Evolutionary conservation across 1,284 basidiomycete species (phyloP), one percentile per base, ranked within the genome.

Genomic region (Trichosporon coremiiforme): DNA sequence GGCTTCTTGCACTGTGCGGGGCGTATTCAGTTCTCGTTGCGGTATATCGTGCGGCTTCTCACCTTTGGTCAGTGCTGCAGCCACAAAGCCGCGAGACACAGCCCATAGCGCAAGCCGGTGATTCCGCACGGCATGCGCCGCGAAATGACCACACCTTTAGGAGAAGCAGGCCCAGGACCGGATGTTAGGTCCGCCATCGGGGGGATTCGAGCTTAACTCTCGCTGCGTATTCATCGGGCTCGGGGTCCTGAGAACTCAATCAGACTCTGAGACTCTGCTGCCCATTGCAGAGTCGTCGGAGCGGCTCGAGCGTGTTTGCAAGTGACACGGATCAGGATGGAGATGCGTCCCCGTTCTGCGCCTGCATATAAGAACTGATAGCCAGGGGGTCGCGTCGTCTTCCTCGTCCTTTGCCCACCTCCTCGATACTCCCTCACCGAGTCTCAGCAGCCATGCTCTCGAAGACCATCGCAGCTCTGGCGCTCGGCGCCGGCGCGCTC

Each of bases 271-370:
- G 22, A 53, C 50, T 53, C 17, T 53, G 50, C 38, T 13, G 38
- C 13, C 38, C 38, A 41, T 4, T 17, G 38, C 38, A 8, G 41
- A 15, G 4, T 5, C 17, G 20, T 25, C 50, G 50, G 50, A 12
- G 20, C 50, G 50, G 50, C n/a, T 53, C 50, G 50, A 53, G 50
- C 22, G 50, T 53, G 50, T 53, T 25, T 53, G 50, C n/a, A 17
- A 53, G 17, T 53, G 50, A 53, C 20, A 53, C 50, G 12, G 50
- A 25, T 25, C 22, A 20, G 50, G 50, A 45, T 53, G 50, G 50
- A 53, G 20, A 53, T 53, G 20, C 50, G 20, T 53, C 50, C 17
- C 50, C 50, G 41, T 45, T 45, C 36, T 9, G 9, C 50, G n/a
- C 20, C 50, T 22, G 20, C 22, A 25, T 53, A 53, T 45, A 53